These are phyloP conservation scores for Zelopaecilomyces penicillatus DNA, from an alignment of 2,329 filamentous ascomycete genomes.

Conservation along the genomic window DNA sequence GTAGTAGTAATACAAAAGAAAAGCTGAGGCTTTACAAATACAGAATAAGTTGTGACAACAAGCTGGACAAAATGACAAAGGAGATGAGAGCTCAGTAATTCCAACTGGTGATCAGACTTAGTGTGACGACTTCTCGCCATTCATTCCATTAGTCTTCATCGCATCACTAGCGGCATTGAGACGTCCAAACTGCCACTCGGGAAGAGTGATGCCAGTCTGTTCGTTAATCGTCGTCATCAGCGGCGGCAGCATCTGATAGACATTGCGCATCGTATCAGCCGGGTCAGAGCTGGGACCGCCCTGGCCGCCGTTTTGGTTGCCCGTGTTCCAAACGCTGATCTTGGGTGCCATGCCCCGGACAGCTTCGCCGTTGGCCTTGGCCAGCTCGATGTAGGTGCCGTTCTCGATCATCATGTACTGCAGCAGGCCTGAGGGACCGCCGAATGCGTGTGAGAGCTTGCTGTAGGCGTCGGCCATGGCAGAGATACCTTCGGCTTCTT, in stretches of 20 bases:
- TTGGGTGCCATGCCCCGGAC: slow-evolving; percentile 74
- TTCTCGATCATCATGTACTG: slow-evolving; percentile 86
- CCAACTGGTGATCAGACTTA: too few species aligned
- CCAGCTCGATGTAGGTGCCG: slow-evolving; percentile 68
- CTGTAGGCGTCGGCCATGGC: slow-evolving; percentile 77
- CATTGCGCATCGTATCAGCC: slow-evolving; percentile 57
- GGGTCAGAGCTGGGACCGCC: slow-evolving; percentile 39
- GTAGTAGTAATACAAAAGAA: too few species aligned
- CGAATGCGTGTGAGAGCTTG: slow-evolving; percentile 62
- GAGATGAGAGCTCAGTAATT: too few species aligned
- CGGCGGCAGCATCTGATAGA: slow-evolving; percentile 78
- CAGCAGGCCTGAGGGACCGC: slow-evolving; percentile 68
- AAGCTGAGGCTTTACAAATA: too few species aligned
- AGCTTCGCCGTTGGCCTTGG: slow-evolving; percentile 67
- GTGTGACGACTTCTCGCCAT: not conserved
- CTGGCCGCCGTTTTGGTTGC: slow-evolving; percentile 36
- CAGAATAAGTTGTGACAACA: too few species aligned
- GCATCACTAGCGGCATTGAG: slow-evolving; percentile 27
- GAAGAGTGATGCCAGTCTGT: slow-evolving; percentile 75
- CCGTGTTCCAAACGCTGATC: slow-evolving; percentile 87
- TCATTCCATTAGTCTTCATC: slow-evolving; percentile 14
- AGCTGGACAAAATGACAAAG: too few species aligned
- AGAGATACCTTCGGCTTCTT: slow-evolving; percentile 66
- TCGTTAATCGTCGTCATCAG: slow-evolving; percentile 80
- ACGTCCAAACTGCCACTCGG: slow-evolving; percentile 62